Evolutionary conservation across 139 green algal species (phyloP).

Genomic region (Mesostigma viride): DNA sequence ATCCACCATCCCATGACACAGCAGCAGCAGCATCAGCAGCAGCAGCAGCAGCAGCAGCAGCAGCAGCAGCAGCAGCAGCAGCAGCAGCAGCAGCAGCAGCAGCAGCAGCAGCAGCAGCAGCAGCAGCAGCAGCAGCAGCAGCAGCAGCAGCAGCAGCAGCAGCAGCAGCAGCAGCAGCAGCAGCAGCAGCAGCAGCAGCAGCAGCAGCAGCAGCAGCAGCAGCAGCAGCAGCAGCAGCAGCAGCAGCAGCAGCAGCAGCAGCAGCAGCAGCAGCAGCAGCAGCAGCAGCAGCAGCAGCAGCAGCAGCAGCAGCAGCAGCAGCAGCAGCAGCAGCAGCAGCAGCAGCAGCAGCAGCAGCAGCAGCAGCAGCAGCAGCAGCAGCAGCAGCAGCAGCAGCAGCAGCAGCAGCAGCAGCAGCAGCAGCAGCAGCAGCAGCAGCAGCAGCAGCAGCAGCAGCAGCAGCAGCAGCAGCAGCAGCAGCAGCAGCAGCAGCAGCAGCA

Average conservation of each 20-base stretch:
- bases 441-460: slow-evolving; percentile 11
- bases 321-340: slow-evolving; percentile 11
- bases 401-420: slow-evolving; percentile 11
- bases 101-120: slow-evolving; percentile 11
- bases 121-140: slow-evolving; percentile 11
- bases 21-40: no score
- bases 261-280: slow-evolving; percentile 11
- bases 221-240: slow-evolving; percentile 11
- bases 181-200: slow-evolving; percentile 11
- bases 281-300: slow-evolving; percentile 11
- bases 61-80: slow-evolving; percentile 11
- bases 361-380: slow-evolving; percentile 11
- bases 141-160: slow-evolving; percentile 11
- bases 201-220: slow-evolving; percentile 11
- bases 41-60: slow-evolving; percentile 11
- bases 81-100: slow-evolving; percentile 11
- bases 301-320: slow-evolving; percentile 11
- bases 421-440: slow-evolving; percentile 11
- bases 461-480: slow-evolving; percentile 11
- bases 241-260: slow-evolving; percentile 11
- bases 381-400: slow-evolving; percentile 11
- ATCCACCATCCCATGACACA: no score
- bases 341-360: slow-evolving; percentile 11
- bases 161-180: slow-evolving; percentile 11
- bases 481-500: slow-evolving; percentile 11